These are phyloP conservation scores for Artemisia annua DNA, from an alignment of 129 eudicot genomes.

Conservation along the genomic window DNA sequence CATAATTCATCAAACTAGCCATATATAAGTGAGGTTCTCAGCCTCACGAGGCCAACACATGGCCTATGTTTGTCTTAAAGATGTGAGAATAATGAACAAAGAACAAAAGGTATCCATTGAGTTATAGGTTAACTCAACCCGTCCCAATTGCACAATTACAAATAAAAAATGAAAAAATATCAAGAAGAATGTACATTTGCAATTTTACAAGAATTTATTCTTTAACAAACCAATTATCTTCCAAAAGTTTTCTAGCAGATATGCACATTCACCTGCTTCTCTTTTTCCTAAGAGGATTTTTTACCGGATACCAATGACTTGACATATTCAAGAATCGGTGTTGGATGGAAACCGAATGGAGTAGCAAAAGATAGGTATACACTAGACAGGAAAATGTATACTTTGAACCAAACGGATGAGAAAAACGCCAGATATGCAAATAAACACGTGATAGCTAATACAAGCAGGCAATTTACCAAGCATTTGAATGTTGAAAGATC, in stretches of 20 bases:
- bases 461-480: constrained; percentile 45
- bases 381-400: constrained; percentile 47
- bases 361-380: constrained; percentile 58
- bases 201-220: constrained; percentile 29
- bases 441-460: constrained; percentile 47
- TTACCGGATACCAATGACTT: constrained; percentile 31
- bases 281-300: constrained; percentile 35
- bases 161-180: constrained; percentile 12
- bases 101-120: constrained; percentile 7
- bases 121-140: constrained; percentile 11
- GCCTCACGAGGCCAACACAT: neutral
- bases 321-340: constrained; percentile 40
- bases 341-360: constrained; percentile 42
- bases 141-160: constrained; percentile 25
- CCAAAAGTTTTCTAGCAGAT: constrained; percentile 9
- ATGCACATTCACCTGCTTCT: constrained; percentile 7
- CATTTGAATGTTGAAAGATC: constrained; percentile 62
- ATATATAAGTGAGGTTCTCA: neutral
- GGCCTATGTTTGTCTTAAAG: too few species aligned
- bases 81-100: neutral
- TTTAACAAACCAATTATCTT: constrained; percentile 27
- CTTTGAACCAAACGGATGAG: constrained; percentile 65
- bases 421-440: constrained; percentile 51
- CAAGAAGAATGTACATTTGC: neutral
- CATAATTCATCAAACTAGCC: neutral